Base-by-base conservation (phyloP, 2,329 filamentous ascomycete species). In the Colletotrichum sp. region DNA sequence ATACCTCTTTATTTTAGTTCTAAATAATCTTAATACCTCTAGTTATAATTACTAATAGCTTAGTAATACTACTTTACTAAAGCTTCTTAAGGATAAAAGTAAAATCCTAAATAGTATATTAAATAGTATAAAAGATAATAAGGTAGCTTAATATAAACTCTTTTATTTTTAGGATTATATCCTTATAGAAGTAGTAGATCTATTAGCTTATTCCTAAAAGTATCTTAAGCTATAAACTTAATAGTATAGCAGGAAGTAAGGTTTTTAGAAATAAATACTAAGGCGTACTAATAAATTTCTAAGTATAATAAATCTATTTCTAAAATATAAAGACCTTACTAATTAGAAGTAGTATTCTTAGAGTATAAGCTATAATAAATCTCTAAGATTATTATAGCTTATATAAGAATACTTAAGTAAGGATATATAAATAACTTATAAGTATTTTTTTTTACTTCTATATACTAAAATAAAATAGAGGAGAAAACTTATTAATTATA, bases 241-340 rank as follows among this genome's bases (percentile, higher is more conserved):
- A 3, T 16, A 49, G 5, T 16, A n/a, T 49, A 49, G 9, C 3
- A n/a, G 6, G 9, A 16, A 1, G 15, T 16, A 1, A 16, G 1
- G 15, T 16, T 49, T 6, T 49, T 49, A 49, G 44, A 7, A 5
- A 32, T 32, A 32, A 32, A 49, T 3, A 2, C 4, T 49, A 16
- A n/a, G 4, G n/a, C 18, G 1, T 16, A 49, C 2, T 49, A 49
- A 49, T 49, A 16, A n/a, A n/a, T 49, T 16, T 16, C n/a, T 16
- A 49, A 7, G 9, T n/a, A 7, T 16, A 16, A 1, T 49, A 49
- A 16, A 49, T 16, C 9, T 16, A 49, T 5, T 49, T n/a, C 9
- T 7, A 49, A 5, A 26, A 26, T 7, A 7, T 26, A 26, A 26
- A 5, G 26, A 26, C 26, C 26, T 26, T 7, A 26, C 5, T 49